Conservation (phyloP, 2,329 filamentous ascomycete genomes). For the Colletotrichum sp. region DNA sequence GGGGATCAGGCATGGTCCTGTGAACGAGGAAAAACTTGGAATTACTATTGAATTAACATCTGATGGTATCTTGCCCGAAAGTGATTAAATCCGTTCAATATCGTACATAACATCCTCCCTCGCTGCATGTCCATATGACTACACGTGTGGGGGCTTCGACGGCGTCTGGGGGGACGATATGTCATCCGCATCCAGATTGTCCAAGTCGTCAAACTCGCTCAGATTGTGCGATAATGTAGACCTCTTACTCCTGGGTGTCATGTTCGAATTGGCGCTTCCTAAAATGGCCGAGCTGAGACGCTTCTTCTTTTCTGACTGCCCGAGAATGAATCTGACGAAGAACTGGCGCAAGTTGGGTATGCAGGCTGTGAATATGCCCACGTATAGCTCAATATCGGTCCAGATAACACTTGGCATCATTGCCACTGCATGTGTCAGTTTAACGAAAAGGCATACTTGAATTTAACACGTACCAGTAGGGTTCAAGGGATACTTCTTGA, state of each 20-base stretch:
- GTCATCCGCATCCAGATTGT: not conserved
- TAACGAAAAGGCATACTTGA: too few relatives aligned
- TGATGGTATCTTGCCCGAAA: not conserved
- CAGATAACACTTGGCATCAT: slow-evolving; percentile 9
- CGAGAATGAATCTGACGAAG: slow-evolving; percentile 9
- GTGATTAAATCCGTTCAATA: not conserved
- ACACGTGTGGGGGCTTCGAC: not conserved
- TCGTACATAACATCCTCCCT: not conserved
- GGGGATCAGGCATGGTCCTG: not conserved
- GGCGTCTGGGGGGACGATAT: not conserved
- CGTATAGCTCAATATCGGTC: slow-evolving; percentile 6
- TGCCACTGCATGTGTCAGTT: not conserved
- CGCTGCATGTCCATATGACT: not conserved
- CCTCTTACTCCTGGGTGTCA: not conserved
- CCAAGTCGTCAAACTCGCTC: not conserved
- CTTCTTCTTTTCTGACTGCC: slow-evolving; percentile 2
- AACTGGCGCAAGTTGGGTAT: slow-evolving; percentile 16
- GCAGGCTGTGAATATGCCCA: slow-evolving; percentile 5
- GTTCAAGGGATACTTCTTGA: not conserved
- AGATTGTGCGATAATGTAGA: not conserved
- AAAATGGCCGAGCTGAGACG: not conserved
- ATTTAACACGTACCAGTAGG: slow-evolving; percentile 1
- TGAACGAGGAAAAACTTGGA: not conserved
- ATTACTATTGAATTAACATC: accelerated
- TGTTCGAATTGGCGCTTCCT: not conserved